Evolutionary conservation across 2,329 filamentous ascomycete species (phyloP).

Genomic region (Fusarium tjaetaba): DNA sequence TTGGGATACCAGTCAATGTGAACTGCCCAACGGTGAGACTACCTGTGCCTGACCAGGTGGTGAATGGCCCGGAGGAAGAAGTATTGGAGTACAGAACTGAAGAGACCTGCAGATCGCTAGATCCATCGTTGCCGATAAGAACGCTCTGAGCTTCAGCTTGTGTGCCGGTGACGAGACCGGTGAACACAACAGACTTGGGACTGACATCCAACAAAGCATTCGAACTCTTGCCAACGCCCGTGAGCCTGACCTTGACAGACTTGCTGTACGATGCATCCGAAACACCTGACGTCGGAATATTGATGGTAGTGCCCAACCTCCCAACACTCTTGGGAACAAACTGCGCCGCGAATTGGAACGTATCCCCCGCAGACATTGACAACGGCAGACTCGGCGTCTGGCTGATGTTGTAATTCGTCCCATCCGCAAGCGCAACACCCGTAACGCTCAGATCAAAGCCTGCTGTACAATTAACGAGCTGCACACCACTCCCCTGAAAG

Average conservation of each 20-base stretch:
- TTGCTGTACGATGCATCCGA: slow-evolving; percentile 56
- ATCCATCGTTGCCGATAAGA: slow-evolving; percentile 62
- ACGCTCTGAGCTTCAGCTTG: slow-evolving; percentile 54
- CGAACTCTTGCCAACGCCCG: slow-evolving; percentile 59
- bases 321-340: slow-evolving; percentile 57
- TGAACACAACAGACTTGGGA: slow-evolving; percentile 61
- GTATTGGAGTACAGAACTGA: slow-evolving; percentile 56
- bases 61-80: slow-evolving; percentile 57
- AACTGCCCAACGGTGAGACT: slow-evolving; percentile 58
- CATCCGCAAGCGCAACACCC: slow-evolving; percentile 48
- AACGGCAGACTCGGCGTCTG: slow-evolving; percentile 47
- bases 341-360: slow-evolving; percentile 55
- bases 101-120: slow-evolving; percentile 55
- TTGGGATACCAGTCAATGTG: slow-evolving; percentile 58
- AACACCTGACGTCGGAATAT: slow-evolving; percentile 59
- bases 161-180: slow-evolving; percentile 57
- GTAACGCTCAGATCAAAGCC: slow-evolving; percentile 55
- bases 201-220: slow-evolving; percentile 57
- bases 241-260: slow-evolving; percentile 57
- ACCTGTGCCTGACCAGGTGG: slow-evolving; percentile 49
- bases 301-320: slow-evolving; percentile 57
- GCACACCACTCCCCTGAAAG: slow-evolving; percentile 47
- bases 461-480: slow-evolving; percentile 59
- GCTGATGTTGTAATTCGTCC: slow-evolving; percentile 51
- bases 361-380: slow-evolving; percentile 47